Base-by-base conservation (phyloP, 176 grass and related monocot species). In the Alloteropsis semialata region DNA sequence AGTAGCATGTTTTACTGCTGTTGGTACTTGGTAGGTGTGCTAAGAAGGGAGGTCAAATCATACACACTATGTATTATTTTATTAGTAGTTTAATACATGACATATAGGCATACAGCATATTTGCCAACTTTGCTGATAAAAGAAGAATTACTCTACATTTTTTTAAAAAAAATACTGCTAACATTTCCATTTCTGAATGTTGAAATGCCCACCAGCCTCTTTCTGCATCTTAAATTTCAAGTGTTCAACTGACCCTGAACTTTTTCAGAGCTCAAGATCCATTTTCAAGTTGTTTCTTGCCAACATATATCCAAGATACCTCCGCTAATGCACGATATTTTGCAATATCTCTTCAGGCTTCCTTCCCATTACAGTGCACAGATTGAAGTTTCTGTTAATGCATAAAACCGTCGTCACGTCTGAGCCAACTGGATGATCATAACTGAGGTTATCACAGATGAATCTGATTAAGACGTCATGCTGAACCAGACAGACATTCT, bases 281-380 rank as follows among this genome's bases (percentile, higher is more conserved):
- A 93, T 93, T 93, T 75, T 89, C 90, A 80, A 95, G 90, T 76
- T 95, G 92, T 57, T 87, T 86, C 69, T 91, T 91, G 77, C 96
- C 93, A 82, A 93, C 82, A 79, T 90, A 84, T 88, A 98, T 93
- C 96, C n/a, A n/a, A n/a, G 92, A 91, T 27, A 98, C 96, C 74
- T 98, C 96, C 49, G 81, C 73, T 72, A 84, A 84, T 32, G 87
- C 83, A 68, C 54, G 76, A 43, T 95, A 95, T 65, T 62, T 87
- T 59, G 90, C 92, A 73, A 95, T 93, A 56, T 95, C 84, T 91
- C 84, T 93, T 76, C 63, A 76, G 7, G 81, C 54, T 36, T 87
- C 79, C 75, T 90, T 98, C 15, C 78, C 92, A 89, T 93, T 98
- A 94, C 84, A 43, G 77, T 83, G 65, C 93, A 98, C 18, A 84